These are phyloP conservation scores for Colletotrichum chrysophilum DNA, from an alignment of 2,329 filamentous ascomycete species.

Conservation along the genomic window DNA sequence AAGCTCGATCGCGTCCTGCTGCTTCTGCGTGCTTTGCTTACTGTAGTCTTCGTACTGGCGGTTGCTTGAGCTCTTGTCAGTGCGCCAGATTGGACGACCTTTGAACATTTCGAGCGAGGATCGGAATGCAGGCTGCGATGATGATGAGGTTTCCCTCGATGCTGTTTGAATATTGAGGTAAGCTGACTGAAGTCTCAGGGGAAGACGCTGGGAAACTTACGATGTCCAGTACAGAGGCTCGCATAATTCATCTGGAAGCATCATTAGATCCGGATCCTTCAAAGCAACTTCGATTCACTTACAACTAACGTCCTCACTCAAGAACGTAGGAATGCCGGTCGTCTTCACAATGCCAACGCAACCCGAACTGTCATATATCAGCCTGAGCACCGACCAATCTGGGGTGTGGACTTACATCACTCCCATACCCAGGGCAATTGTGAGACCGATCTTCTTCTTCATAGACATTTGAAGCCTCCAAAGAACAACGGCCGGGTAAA, in stretches of 20 bases:
- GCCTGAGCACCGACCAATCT: background rate
- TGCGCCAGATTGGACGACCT: constrained; percentile 12
- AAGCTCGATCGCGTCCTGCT: background rate
- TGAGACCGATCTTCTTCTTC: constrained; percentile 29
- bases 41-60: background rate
- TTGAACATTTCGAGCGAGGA: constrained; percentile 28
- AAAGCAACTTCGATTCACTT: fast-evolving
- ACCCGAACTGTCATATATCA: background rate
- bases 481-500: constrained; percentile 27
- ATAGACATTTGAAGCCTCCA: constrained; percentile 24
- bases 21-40: background rate
- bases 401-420: constrained; percentile 24
- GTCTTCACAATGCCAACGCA: background rate
- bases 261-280: fast-evolving
- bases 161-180: background rate
- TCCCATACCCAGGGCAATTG: constrained; percentile 29
- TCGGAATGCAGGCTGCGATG: constrained; percentile 32
- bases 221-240: background rate
- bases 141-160: constrained; percentile 25
- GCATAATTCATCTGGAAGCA: background rate
- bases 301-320: background rate
- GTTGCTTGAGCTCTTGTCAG: background rate
- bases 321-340: background rate
- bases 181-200: background rate
- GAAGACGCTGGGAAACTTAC: background rate